Evolutionary conservation across 2,329 filamentous ascomycete species (phyloP), one percentile per base, ranked within the genome.

Genomic region (Botryotinia calthae): DNA sequence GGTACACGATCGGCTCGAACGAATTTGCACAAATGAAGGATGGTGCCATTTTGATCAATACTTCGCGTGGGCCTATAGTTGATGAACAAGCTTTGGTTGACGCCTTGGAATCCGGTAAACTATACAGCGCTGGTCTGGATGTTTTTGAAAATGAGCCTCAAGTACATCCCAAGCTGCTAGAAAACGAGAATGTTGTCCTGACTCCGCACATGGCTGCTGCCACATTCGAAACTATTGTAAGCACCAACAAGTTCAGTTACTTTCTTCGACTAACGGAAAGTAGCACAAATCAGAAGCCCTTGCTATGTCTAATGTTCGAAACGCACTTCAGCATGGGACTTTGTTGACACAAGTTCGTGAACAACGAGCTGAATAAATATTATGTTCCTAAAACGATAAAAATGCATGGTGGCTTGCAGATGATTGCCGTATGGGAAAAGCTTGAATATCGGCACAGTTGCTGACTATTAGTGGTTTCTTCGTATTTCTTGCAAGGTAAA

Each of bases 201-300:
- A 83, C 95, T 58, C 93, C 93, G 70, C 93, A 97, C 82, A 92
- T 96, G 90, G 93, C 93, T 0, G 96, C 93, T 1, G 93, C 87
- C 84, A 95, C 92, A 0, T 83, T 88, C 48, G 93, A 91, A 83
- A 85, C 80, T 4, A 64, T 16, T 58, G 18, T 62, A 10, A 40
- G 22, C 5, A 65, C 22, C n/a, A 18, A 28, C 20, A 37, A 5
- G 7, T 31, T 31, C 12, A 10, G 4, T 25, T 31, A 1, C 22
- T 2, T 56, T 54, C 34, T 4, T 62, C 6, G 54, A 22, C 16
- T 22, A 14, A 37, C n/a, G 1, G 20, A 16, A 7, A 34, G 4
- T 83, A 86, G 81, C 83, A 81, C 74, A 86, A 86, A 79, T 90
- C 95, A 92, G 93, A 95, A 82, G 86, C 90, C 79, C 92, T 90